Percentiles rank a stretch among this genome's conserved stretches.
These are phyloP conservation scores for Ceratonia siliqua DNA, from an alignment of 306 rosid genomes.

Conservation along the genomic window DNA sequence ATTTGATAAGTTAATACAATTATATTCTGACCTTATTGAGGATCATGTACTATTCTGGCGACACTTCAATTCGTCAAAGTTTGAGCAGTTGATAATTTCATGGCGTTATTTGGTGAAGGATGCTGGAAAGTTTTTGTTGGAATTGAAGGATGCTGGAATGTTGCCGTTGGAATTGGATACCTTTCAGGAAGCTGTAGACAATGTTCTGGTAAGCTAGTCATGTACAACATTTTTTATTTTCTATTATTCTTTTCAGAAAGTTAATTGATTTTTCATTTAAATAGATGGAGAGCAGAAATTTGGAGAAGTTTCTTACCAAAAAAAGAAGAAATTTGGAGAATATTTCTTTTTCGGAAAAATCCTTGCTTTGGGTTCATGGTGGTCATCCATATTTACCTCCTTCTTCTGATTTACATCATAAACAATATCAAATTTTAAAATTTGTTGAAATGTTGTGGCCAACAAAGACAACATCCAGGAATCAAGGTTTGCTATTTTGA, in stretches of 20 bases:
- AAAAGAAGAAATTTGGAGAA: slow-evolving; percentile 36
- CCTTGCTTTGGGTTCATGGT: slow-evolving; percentile 85
- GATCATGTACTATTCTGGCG: slow-evolving; percentile 68
- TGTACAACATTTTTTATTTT: neutral
- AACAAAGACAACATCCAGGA: slow-evolving; percentile 37
- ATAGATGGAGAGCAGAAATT: slow-evolving; percentile 57
- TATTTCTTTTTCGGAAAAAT: slow-evolving; percentile 52
- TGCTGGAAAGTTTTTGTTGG: slow-evolving; percentile 54
- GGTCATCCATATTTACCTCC: slow-evolving; percentile 83
- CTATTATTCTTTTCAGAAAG: neutral
- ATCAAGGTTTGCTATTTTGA: slow-evolving; percentile 48
- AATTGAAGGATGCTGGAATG: slow-evolving; percentile 57
- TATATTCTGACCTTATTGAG: slow-evolving; percentile 62
- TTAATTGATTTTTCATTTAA: slow-evolving; percentile 20
- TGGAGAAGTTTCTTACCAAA: slow-evolving; percentile 30
- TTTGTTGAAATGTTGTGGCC: slow-evolving; percentile 72
- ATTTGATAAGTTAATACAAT: slow-evolving; percentile 49
- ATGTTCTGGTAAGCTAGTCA: slow-evolving; percentile 59
- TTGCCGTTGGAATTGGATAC: slow-evolving; percentile 47
- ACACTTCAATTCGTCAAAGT: slow-evolving; percentile 44
- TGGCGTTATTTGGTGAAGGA: slow-evolving; percentile 68
- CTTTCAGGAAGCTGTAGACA: slow-evolving; percentile 57
- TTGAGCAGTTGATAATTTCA: slow-evolving; percentile 55
- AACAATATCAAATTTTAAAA: slow-evolving; percentile 53
- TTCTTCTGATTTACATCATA: slow-evolving; percentile 55